These are phyloP conservation scores for Malus hybrid DNA, from an alignment of 331 rosid genomes.

Conservation along the genomic window DNA sequence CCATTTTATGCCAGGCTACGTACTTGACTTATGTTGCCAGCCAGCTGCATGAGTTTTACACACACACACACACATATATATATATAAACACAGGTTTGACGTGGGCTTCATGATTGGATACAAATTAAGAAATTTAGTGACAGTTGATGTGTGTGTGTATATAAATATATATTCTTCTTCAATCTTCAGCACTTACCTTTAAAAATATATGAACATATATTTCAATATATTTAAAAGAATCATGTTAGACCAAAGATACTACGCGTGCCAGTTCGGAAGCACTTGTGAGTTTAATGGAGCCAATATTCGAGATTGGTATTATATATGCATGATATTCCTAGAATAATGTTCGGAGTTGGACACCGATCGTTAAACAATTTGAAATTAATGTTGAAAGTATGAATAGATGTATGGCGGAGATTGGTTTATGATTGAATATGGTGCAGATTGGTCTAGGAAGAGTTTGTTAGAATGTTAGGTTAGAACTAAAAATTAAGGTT, in stretches of 20 bases:
- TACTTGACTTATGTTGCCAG: neutral
- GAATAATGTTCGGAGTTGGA: neutral
- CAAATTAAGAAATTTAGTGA: neutral
- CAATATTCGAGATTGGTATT: neutral
- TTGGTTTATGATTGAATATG: no score
- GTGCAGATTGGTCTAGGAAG: no score
- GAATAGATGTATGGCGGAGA: no score
- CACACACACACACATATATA: no score
- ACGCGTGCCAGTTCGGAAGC: slow-evolving; percentile 17
- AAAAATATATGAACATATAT: no score
- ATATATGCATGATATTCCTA: neutral
- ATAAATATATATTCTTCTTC: neutral
- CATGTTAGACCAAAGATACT: neutral
- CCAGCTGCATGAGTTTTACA: neutral
- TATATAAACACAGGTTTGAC: neutral
- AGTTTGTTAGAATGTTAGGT: no score
- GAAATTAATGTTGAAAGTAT: no score
- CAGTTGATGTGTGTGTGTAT: neutral
- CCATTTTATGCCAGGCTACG: slow-evolving; percentile 2
- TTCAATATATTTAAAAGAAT: neutral
- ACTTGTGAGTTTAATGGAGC: neutral
- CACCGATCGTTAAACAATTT: no score
- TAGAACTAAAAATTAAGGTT: no score
- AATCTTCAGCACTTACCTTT: neutral
- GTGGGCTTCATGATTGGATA: slow-evolving; percentile 17